phyloP scores from a whole-genome alignment of 2,329 filamentous ascomycete species.

The Beauveria sp. region DNA sequence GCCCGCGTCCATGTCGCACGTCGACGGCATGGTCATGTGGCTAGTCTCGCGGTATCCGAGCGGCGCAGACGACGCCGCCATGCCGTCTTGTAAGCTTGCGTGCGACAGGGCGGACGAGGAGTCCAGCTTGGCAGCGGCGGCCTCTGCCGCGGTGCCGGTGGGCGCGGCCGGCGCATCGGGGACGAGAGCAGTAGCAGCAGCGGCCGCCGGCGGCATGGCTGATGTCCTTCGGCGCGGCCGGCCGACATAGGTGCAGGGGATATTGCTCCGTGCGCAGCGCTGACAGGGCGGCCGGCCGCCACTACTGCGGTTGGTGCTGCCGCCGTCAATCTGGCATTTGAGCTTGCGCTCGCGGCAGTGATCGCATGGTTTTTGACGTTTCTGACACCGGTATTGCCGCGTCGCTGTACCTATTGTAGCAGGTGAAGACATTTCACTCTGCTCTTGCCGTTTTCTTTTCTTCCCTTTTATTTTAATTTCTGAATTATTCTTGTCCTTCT shows the following conservation, averaged over 20 bases:
- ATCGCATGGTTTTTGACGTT: conserved; percentile 11
- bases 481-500: background rate
- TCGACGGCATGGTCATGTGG: background rate
- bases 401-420: background rate
- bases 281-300: conserved; percentile 4
- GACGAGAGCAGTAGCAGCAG: background rate
- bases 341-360: conserved; percentile 13
- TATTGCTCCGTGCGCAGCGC: conserved; percentile 4
- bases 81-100: background rate
- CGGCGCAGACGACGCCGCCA: background rate
- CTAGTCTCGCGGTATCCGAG: background rate
- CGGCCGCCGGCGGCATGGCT: background rate
- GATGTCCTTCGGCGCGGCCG: conserved; percentile 6
- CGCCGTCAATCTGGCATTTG: conserved; percentile 10
- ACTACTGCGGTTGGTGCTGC: background rate
- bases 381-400: conserved; percentile 13
- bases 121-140: background rate
- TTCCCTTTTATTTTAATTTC: background rate
- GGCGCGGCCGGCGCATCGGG: background rate
- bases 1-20: background rate
- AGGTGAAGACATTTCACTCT: background rate
- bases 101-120: background rate
- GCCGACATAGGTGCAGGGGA: conserved; percentile 13
- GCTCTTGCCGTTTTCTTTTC: background rate
- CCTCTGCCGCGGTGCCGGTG: background rate